Base-by-base conservation (phyloP, 495 filamentous ascomycete genomes). In the Neurospora sp. region DNA sequence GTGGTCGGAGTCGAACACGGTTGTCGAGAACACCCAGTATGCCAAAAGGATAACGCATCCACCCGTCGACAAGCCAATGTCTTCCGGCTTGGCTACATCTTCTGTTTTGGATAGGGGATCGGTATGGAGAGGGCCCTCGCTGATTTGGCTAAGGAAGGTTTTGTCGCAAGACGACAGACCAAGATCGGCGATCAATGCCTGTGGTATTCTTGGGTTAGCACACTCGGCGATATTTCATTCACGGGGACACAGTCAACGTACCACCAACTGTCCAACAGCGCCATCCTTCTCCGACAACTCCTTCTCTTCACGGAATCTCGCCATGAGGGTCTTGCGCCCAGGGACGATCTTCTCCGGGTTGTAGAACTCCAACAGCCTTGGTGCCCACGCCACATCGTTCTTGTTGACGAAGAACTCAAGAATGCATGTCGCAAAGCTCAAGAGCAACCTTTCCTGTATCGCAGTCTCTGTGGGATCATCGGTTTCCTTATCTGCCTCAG, bases 341-440 rank as follows among this genome's bases (percentile, higher is more conserved):
- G 88, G 85, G 0, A 93, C 81, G 0, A 85, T 79, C 76, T 83
- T 88, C 45, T 88, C 82, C 0, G 93, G 92, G 71, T 91, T 83
- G 71, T 90, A 84, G 69, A 90, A 88, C 80, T 97, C 93, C 72
- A 91, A 88, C 77, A 95, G 83, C 72, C 93, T 85, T n/a, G 89
- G 87, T 21, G 92, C 87, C 93, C 87, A 97, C 77, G 77, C 92
- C 90, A 78, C 88, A 71, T 84, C 89, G 81, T 88, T 89, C 73
- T 79, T 88, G 78, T 85, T 87, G 24, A 94, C 83, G 75, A 95
- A 98, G 8, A 90, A 88, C 79, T 97, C 96, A 21, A 97, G 78
- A 19, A 97, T 81, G 78, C 96, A 94, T 0, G 94, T 91, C 34
- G 96, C 82, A 76, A 97, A 97, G 69, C 94, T 92, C 76, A 97